Base-by-base conservation (phyloP, 2,329 filamentous ascomycete species). In the Alternaria arbusti region DNA sequence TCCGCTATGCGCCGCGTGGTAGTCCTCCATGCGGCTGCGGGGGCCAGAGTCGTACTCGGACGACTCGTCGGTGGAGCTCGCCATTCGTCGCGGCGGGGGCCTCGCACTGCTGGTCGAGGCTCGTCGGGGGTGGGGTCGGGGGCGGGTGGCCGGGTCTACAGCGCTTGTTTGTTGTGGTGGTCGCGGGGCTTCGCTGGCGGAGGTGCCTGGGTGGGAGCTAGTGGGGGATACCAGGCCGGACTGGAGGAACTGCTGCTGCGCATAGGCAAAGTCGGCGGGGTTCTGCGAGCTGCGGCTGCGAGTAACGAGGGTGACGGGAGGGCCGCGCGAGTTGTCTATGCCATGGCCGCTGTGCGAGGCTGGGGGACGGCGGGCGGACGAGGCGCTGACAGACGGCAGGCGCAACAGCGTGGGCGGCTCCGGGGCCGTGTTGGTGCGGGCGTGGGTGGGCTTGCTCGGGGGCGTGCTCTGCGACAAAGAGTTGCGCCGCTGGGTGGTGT, bases 281-380 rank as follows among this genome's bases (percentile, higher is more conserved):
- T 70, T 72, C 59, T 74, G 76, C 45, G 73, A 63, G 57, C 30
- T 54, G 10, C 61, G 45, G 32, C 72, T 65, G 69, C 78, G 76
- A 64, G 74, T 85, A 63, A 84, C 82, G 62, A 85, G 79, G n/a
- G 84, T 81, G 61, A 85, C 82, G 55, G 84, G 84, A 49, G 85
- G 84, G 63, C 84, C 85, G 70, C 80, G 77, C 60, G 79, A 81
- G 28, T 82, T 84, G 72, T 84, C 82, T 79, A 86, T 84, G 70
- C 84, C 83, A 80, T 83, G 79, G 57, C 81, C 82, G 68, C 81
- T 84, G 66, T 81, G 80, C 52, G 83, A 85, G 23, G 83, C 83
- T 44, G 84, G 84, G 28, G 83, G 79, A 67, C 81, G 75, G 75
- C 78, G 78, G 36, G 69, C 60, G n/a, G 76, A 63, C 17, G 72